Base-by-base conservation (phyloP, 83 land plant species). In the Picea mariana region DNA sequence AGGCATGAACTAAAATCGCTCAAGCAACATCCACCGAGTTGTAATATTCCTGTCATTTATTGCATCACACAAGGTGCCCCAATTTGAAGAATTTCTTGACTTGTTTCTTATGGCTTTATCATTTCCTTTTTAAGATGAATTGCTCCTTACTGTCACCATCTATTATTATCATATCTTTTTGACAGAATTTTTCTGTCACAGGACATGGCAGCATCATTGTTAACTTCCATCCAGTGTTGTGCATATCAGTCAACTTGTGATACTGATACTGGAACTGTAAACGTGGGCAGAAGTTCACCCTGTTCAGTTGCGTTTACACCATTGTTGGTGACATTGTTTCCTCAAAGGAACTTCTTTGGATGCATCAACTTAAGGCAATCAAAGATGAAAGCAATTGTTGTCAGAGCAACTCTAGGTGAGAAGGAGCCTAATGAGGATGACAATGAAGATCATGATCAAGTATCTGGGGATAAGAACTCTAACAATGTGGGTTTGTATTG, bases 141-240 rank as follows among this genome's bases (percentile, higher is more conserved):
- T 71, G 5, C 42, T 71, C 18, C 1, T 38, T 67, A 52, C 38
- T 26, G 13, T 71, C 6, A 31, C 23, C 15, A 9, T 72, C 9
- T 72, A 4, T 72, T 42, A 72, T 20, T 49, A 42, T 72, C 49
- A 44, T 68, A 72, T 44, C 52, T 23, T 42, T 42, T 72, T 42
- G 58, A 52, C 2, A 52, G 12, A 52, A 11, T 9, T 52, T 52
- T 52, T 52, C 76, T 72, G 44, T 72, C 12, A 72, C 76, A 72
- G 76, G 76, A 42, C 44, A 72, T 72, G 76, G 76, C 76, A 20
- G 55, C 76, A 72, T 72, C 47, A 18, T 72, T 72, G 76, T 72
- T 42, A 72, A 72, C 47, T 42, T 9, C 76, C 24, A 40, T 72
- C 47, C 76, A 72, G 9, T 72, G 76, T 72, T 38, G 47, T 42